Evolutionary conservation across 2,329 filamentous ascomycete species (phyloP).

Genomic region (Celoporthe dispersa): DNA sequence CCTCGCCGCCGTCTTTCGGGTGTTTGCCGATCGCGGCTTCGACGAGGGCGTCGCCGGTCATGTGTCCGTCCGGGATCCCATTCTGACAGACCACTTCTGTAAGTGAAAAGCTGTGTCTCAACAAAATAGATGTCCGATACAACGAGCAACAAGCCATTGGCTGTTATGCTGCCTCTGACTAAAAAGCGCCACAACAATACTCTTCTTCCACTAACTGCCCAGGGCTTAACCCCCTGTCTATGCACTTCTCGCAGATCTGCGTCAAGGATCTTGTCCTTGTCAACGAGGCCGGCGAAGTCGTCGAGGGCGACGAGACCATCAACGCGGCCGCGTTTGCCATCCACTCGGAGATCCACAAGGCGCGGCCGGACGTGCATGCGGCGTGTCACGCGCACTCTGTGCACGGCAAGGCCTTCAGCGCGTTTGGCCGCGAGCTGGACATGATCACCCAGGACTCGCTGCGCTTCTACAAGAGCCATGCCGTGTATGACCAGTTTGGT

Average conservation of each 20-base stretch:
- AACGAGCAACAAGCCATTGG: too few relatives aligned
- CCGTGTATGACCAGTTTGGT: conserved; percentile 64
- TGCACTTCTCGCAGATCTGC: conserved; percentile 68
- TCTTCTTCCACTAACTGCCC: too few relatives aligned
- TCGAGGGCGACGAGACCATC: conserved; percentile 67
- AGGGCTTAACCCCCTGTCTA: conserved; percentile 62
- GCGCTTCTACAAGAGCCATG: conserved; percentile 68
- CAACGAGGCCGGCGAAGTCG: conserved; percentile 61
- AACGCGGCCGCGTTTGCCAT: conserved; percentile 74
- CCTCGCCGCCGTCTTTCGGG: conserved; percentile 62
- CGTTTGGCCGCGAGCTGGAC: conserved; percentile 66
- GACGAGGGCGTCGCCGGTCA: conserved; percentile 66
- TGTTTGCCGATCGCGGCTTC: conserved; percentile 63
- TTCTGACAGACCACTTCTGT: conserved; percentile 34
- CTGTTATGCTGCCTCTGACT: too few relatives aligned
- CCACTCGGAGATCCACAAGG: conserved; percentile 68
- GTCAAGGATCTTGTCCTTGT: conserved; percentile 72
- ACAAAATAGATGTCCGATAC: too few relatives aligned
- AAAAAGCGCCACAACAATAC: too few relatives aligned
- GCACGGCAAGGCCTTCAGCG: conserved; percentile 68
- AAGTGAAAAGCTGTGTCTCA: too few relatives aligned
- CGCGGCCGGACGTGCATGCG: conserved; percentile 66
- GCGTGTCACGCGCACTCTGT: conserved; percentile 70
- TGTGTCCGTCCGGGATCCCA: conserved; percentile 44
- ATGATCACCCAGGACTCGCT: conserved; percentile 71